Percentiles rank a stretch among this genome's conserved stretches.
These are phyloP conservation scores for Termitomyces sp. DNA, from an alignment of 768 basidiomycete species.

Conservation along the genomic window DNA sequence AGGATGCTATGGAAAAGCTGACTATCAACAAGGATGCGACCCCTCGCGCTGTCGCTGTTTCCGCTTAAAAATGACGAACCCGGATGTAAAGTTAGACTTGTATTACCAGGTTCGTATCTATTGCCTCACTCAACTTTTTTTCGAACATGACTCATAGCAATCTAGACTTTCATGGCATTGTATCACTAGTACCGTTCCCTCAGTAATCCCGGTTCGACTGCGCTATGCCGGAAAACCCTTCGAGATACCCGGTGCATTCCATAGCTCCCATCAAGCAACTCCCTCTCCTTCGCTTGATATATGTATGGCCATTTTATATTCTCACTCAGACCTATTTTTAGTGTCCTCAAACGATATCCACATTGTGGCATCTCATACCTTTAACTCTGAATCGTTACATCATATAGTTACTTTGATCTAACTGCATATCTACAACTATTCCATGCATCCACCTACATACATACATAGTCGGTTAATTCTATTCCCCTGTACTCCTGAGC, in stretches of 20 bases:
- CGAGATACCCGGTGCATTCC: not conserved
- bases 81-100: conserved; percentile 6
- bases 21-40: conserved; percentile 33
- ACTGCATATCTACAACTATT: too few species aligned
- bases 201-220: not conserved
- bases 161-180: not conserved
- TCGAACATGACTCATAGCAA: not conserved
- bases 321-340: too few species aligned
- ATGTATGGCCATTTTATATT: not conserved
- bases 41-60: conserved; percentile 19
- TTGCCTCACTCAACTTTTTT: not conserved
- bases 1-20: conserved; percentile 67
- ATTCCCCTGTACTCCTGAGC: too few species aligned
- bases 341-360: too few species aligned
- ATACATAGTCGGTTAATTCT: too few species aligned
- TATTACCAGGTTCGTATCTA: conserved; percentile 11
- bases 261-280: not conserved
- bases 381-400: too few species aligned
- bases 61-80: conserved; percentile 18
- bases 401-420: too few species aligned
- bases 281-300: too few species aligned
- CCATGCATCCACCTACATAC: too few species aligned
- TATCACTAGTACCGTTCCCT: conserved; percentile 1
- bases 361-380: not conserved
- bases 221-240: not conserved